Base-by-base conservation (phyloP, 2,329 filamentous ascomycete genomes). In the Cytospora chrysosperma region DNA sequence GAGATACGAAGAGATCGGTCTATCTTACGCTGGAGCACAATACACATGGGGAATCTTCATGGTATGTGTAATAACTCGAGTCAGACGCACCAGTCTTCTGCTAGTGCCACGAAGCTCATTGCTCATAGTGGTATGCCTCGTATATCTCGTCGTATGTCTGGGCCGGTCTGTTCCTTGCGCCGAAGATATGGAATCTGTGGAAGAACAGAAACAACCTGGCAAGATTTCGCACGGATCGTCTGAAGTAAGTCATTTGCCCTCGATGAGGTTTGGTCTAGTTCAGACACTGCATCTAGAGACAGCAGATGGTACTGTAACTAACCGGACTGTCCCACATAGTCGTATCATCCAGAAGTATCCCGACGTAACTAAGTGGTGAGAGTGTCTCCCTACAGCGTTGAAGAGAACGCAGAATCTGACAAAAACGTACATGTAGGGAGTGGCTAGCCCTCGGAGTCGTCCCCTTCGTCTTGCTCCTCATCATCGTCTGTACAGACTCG, bases 11-110 rank as follows among this genome's bases (percentile, higher is more conserved):
- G 66, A 68, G 32, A 40, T 69, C 21, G 67, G 67, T 12, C 63
- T 68, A 15, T 62, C 66, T 21, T 69, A 69, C 50, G 62, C 64
- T 0, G 66, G 67, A 34, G 64, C 66, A 3, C 66, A 67, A 19
- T 68, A 64, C 49, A 65, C 61, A 4, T 69, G 67, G 67, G 53
- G 49, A 15, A 69, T 69, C 8, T 69, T 69, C 43, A 65, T 68
- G 65, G 67, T 64, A 40, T 9, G 53, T 52, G 15, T 3, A 2
- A 17, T 40, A 1, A 1, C 51, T n/a, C 17, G 13, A 17, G 8
- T 3, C 13, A 1, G 6, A 5, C 10, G 28, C 43, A 1, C 15
- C 12, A 24, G 13, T 13, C 17, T 1, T 30, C 8, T 52, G 9
- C 56, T 52, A 4, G 40, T 21, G 12, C 13, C 24, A 56, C 3